Percentiles rank a stretch among this genome's conserved stretches.
Evolutionary conservation across 2,329 filamentous ascomycete species (phyloP).

Genomic region (Zopfia rhizophila): DNA sequence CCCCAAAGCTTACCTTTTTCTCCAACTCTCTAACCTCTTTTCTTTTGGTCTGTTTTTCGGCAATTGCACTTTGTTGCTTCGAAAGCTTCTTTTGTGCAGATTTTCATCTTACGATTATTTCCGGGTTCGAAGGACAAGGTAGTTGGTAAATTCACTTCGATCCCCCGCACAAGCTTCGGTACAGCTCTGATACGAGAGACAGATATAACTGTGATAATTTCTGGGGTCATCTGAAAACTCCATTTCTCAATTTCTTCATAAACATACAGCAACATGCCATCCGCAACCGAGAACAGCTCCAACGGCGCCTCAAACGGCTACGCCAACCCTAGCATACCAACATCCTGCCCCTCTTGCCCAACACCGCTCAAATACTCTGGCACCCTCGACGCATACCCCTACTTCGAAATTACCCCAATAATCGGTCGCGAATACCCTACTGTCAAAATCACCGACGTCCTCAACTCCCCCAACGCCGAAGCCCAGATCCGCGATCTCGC

Average conservation of each 20-base stretch:
- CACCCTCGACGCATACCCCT: constrained; percentile 61
- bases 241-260: background rate
- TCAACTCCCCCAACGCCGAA: constrained; percentile 70
- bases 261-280: constrained; percentile 13
- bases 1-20: background rate
- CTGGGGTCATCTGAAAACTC: background rate
- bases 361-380: constrained; percentile 59
- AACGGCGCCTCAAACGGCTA: constrained; percentile 13
- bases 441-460: constrained; percentile 69
- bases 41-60: constrained; percentile 1
- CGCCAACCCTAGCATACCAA: constrained; percentile 19
- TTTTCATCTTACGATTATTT: no score
- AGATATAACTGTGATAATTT: background rate
- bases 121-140: no score
- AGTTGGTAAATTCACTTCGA: no score
- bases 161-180: no score
- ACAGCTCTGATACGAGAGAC: background rate
- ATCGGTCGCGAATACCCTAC: constrained; percentile 72
- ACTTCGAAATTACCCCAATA: constrained; percentile 68
- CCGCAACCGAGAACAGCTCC: constrained; percentile 5
- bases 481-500: constrained; percentile 73
- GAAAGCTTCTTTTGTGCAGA: no score
- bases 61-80: background rate
- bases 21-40: constrained; percentile 1
- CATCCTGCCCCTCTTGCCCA: constrained; percentile 26